phyloP scores from a whole-genome alignment of 768 basidiomycete species.

The Naganishia vaughanmartiniae region DNA sequence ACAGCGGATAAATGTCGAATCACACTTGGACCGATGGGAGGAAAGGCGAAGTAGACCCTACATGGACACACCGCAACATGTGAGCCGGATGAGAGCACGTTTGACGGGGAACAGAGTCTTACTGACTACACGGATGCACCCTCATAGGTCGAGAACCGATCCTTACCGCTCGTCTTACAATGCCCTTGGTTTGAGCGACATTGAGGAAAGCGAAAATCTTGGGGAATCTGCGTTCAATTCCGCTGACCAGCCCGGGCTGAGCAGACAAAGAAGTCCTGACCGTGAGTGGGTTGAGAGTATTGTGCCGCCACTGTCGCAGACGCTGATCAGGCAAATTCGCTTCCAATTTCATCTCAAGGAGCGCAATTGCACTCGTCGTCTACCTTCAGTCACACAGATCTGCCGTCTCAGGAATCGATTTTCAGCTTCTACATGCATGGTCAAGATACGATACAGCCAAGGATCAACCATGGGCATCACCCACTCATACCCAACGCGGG shows the following conservation, averaged over 20 bases:
- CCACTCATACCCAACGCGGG: background rate
- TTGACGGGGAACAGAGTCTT: background rate
- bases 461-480: background rate
- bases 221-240: background rate
- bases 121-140: background rate
- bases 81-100: background rate
- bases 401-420: background rate
- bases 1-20: background rate
- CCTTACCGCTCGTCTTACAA: background rate
- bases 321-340: background rate
- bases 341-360: background rate
- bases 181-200: background rate
- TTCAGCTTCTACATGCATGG: background rate
- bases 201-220: background rate
- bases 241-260: background rate
- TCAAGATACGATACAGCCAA: background rate
- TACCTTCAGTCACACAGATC: background rate
- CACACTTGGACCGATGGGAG: background rate
- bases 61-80: background rate
- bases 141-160: background rate
- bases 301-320: background rate
- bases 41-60: background rate
- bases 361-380: background rate
- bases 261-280: background rate
- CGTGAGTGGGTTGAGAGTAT: background rate